Percentiles rank a stretch among this genome's conserved stretches.
phyloP scores from a whole-genome alignment of 257 asterid species.

The Solanum neorickii region DNA sequence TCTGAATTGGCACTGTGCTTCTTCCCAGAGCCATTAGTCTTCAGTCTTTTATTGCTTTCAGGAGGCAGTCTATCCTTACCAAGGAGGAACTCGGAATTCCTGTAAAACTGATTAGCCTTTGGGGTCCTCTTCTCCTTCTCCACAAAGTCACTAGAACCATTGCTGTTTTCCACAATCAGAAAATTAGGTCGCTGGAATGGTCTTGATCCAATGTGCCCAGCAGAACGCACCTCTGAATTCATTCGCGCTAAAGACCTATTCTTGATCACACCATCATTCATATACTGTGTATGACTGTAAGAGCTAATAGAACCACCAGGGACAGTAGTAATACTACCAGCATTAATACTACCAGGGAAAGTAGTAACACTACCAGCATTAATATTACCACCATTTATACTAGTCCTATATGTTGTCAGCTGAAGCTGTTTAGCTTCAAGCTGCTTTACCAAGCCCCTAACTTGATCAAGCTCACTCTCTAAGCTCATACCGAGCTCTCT shows the following conservation, averaged over 20 bases:
- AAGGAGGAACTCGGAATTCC: constrained; percentile 79
- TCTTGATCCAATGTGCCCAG: constrained; percentile 37
- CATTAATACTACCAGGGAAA: constrained; percentile 18
- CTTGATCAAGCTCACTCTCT: constrained; percentile 50
- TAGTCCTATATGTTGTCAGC: constrained; percentile 24
- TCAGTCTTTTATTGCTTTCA: constrained; percentile 59
- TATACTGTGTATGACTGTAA: constrained; percentile 22
- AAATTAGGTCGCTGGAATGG: constrained; percentile 64
- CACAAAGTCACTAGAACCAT: constrained; percentile 24
- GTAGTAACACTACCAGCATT: constrained; percentile 16
- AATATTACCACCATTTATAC: constrained; percentile 18
- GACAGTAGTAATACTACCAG: constrained; percentile 23
- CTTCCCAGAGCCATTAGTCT: constrained; percentile 48
- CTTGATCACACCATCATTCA: constrained; percentile 14
- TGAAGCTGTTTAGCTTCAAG: constrained; percentile 54
- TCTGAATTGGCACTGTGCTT: constrained; percentile 30
- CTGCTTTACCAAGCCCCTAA: constrained; percentile 34
- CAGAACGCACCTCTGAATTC: constrained; percentile 39
- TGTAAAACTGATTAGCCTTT: constrained; percentile 75
- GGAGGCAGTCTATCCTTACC: constrained; percentile 87
- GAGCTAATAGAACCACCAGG: constrained; percentile 25
- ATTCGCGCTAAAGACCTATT: constrained; percentile 40
- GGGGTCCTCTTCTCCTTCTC: constrained; percentile 96
- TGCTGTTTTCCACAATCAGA: constrained; percentile 37
- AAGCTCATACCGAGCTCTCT: constrained; percentile 40